Evolutionary conservation across 2,329 filamentous ascomycete genomes (phyloP), one percentile per base, ranked within the genome.

Genomic region (Cercospora brassicicola): DNA sequence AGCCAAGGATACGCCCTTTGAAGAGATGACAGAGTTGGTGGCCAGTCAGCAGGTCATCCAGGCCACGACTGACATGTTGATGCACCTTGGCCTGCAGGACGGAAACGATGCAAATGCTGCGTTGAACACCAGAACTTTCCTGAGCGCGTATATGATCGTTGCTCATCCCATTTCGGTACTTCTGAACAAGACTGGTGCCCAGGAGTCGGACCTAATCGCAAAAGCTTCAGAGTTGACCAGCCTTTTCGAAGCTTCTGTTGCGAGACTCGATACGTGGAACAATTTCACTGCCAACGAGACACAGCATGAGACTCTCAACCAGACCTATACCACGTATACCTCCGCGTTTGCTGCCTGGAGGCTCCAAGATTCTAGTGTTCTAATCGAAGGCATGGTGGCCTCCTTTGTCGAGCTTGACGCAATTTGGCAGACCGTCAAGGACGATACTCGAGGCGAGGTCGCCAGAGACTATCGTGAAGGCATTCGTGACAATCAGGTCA

Each of bases 301-400:
- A 2, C 84, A 91, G 48, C 82, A 86, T 31, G 86, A 88, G 63
- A 84, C 86, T 1, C 82, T 95, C 18, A 86, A 89, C 0, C 86
- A 92, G 73, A 84, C 88, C 0, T 92, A 94, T 75, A 87, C 90
- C 33, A 87, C 89, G 0, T 95, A 93, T 73, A 88, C 90, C 73
- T 90, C 91, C 63, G 91, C 91, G 0, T 94, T 95, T 75, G 91
- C 92, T 68, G 89, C 91, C 3, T 95, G 92, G 92, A 93, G 94
- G 79, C 89, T 91, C 1, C 87, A 91, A 62, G 92, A 94, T 76
- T 92, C 91, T 0, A 89, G 89, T 64, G 89, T 91, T 0, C 82
- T 95, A 4, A 88, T 94, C 62, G 90, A 94, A 74, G 90, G 92
- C 65, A 94, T 95, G 91, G 85, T 94, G n/a, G 86, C 92, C 75